These are phyloP conservation scores for Colletotrichum echinochloae DNA, from an alignment of 2,329 filamentous ascomycete genomes.

Conservation along the genomic window DNA sequence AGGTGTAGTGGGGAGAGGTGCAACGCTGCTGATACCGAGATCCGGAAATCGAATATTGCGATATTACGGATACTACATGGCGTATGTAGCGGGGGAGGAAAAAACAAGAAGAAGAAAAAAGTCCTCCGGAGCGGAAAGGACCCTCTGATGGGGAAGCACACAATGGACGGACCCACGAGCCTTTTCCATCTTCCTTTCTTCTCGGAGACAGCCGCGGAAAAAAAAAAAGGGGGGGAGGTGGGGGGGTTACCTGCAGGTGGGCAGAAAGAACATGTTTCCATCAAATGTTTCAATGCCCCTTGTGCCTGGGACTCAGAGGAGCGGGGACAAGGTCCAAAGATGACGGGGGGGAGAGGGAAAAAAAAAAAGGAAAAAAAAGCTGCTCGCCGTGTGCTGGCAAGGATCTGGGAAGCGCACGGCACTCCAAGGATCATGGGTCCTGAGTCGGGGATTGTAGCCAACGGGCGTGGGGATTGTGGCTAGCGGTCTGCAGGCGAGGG, in stretches of 20 bases:
- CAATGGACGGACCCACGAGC: constrained; percentile 20
- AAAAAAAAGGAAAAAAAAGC: neutral
- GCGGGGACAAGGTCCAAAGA: constrained; percentile 25
- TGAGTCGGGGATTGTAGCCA: constrained; percentile 16
- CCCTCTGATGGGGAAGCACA: neutral
- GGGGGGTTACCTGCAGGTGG: constrained; percentile 30
- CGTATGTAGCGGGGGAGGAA: too few species aligned
- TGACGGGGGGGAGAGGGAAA: neutral
- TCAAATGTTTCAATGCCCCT: constrained; percentile 36
- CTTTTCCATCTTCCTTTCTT: neutral
- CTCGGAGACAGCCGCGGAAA: constrained; percentile 27
- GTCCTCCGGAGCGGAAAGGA: neutral
- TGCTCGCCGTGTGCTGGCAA: constrained; percentile 6
- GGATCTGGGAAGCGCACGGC: constrained; percentile 7
- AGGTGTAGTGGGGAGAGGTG: constrained; percentile 27
- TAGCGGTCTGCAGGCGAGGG: constrained; percentile 36
- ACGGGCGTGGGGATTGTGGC: constrained; percentile 31
- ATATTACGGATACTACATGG: neutral
- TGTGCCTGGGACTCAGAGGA: constrained; percentile 24
- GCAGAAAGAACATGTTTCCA: constrained; percentile 28
- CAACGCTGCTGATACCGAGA: constrained; percentile 20
- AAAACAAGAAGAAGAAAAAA: neutral
- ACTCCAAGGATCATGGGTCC: constrained; percentile 34
- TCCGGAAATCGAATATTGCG: constrained; percentile 24
- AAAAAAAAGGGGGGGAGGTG: constrained; percentile 5